A percentile compares a stretch with the other conserved stretches of the same genome.
Evolutionary conservation across 2,329 filamentous ascomycete species (phyloP).

Genomic region (Monascus ruber): DNA sequence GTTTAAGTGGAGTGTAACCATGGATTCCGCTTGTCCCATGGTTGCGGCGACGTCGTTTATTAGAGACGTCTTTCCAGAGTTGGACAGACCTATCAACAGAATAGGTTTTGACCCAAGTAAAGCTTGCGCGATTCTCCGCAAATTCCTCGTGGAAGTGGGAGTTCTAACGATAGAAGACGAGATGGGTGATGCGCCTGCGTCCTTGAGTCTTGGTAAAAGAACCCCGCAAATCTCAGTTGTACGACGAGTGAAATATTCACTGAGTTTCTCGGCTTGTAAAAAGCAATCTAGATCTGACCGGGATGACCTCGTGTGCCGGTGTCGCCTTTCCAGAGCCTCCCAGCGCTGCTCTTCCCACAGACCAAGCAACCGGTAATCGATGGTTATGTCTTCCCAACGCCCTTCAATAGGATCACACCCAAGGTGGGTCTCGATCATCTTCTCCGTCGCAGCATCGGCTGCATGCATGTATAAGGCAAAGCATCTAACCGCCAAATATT

Average conservation of each 20-base stretch:
- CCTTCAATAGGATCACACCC: conserved; percentile 53
- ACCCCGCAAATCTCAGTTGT: conserved; percentile 56
- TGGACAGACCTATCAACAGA: conserved; percentile 69
- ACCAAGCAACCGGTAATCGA: conserved; percentile 68
- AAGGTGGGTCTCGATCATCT: conserved; percentile 57
- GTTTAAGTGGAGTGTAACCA: conserved; percentile 93
- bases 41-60: conserved; percentile 71
- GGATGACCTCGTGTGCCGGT: conserved; percentile 12
- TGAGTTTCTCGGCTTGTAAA: conserved; percentile 16
- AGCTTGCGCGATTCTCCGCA: conserved; percentile 55
- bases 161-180: conserved; percentile 55
- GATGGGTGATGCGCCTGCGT: conserved; percentile 30
- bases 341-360: conserved; percentile 53
- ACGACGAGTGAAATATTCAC: conserved; percentile 41
- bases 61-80: conserved; percentile 81
- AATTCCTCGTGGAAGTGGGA: conserved; percentile 59
- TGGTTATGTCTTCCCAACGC: conserved; percentile 59
- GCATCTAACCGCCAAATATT: conserved; percentile 71
- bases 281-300: conserved; percentile 12
- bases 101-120: conserved; percentile 61
- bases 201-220: conserved; percentile 50
- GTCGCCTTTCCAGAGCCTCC: conserved; percentile 25
- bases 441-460: conserved; percentile 66
- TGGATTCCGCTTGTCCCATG: conserved; percentile 64
- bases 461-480: conserved; percentile 69